Base-by-base conservation (phyloP, 129 eudicot species). In the Daucus carota region DNA sequence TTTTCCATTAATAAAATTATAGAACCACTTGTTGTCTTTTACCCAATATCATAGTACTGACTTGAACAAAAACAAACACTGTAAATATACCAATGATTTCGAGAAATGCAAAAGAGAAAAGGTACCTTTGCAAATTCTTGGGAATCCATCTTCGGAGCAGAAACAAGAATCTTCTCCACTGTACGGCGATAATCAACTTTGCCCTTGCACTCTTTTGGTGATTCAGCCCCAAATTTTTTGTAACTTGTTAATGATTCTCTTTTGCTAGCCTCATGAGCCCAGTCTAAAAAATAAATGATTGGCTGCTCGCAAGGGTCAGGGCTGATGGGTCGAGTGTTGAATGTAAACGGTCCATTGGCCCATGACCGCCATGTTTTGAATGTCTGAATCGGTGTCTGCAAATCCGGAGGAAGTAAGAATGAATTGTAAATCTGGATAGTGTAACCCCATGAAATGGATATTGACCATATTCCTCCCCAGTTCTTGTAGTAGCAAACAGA, bases 361-460 rank as follows among this genome's bases (percentile, higher is more conserved):
- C 85, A 86, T 59, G 88, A 85, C 72, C 96, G 82, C 97, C 97
- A 95, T 29, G 97, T 91, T 44, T 73, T 79, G 79, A 95, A 95
- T 2, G 99, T 95, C 75, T 77, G 92, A 75, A 89, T 42, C 0
- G 99, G 99, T 75, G 26, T 87, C 46, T 85, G 85, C n/a, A 95
- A 82, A 59, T 88, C 96, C 8, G 79, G 81, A 18, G 96, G 77
- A 3, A 89, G 45, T 73, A 95, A 3, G 1, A 85, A 31, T 1
- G 79, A 80, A 22, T 89, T 89, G 77, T 91, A 95, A 57, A 95
- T 79, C 73, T 91, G 99, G 60, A 86, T 85, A 0, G 94, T 81
- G 76, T 95, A 95, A 31, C 99, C 99, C 99, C 99, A 95, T 4
- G 99, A 86, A 43, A 95, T 76, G 22, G 99, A 95, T 12, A 92